Evolutionary conservation across 495 filamentous ascomycete species (phyloP).

Genomic region (Penicillium cosmopolitanum): DNA sequence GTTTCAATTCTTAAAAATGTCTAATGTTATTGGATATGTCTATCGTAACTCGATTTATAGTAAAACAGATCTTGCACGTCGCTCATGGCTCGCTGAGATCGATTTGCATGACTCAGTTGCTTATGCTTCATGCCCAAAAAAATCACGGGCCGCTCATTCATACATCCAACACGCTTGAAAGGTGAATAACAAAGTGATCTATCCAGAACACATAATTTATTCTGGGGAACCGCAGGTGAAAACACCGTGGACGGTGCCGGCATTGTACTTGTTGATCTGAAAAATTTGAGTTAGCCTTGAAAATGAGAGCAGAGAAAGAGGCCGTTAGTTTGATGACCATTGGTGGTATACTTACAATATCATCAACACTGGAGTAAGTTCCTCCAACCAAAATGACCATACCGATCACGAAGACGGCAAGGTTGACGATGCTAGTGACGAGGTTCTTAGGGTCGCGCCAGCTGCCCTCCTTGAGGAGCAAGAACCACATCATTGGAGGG

Average conservation of each 20-base stretch:
- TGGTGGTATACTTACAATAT: slow-evolving; percentile 50
- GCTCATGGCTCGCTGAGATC: neutral
- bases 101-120: neutral
- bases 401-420: slow-evolving; percentile 29
- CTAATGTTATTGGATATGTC: neutral
- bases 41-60: slow-evolving; percentile 2
- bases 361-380: slow-evolving; percentile 55
- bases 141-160: slow-evolving; percentile 6
- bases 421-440: slow-evolving; percentile 17
- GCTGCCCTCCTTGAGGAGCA: slow-evolving; percentile 43
- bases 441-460: slow-evolving; percentile 34
- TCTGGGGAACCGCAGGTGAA: slow-evolving; percentile 43
- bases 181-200: slow-evolving; percentile 4
- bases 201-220: slow-evolving; percentile 4
- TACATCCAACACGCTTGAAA: slow-evolving; percentile 9
- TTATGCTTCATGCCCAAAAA: slow-evolving; percentile 7
- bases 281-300: neutral
- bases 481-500: slow-evolving; percentile 62
- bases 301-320: neutral
- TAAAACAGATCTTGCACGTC: neutral
- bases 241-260: slow-evolving; percentile 42
- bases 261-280: slow-evolving; percentile 44
- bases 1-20: neutral
- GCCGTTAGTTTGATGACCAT: neutral
- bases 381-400: slow-evolving; percentile 52